Evolutionary conservation across 2,329 filamentous ascomycete genomes (phyloP).

Genomic region (Curvularia verruculosa): DNA sequence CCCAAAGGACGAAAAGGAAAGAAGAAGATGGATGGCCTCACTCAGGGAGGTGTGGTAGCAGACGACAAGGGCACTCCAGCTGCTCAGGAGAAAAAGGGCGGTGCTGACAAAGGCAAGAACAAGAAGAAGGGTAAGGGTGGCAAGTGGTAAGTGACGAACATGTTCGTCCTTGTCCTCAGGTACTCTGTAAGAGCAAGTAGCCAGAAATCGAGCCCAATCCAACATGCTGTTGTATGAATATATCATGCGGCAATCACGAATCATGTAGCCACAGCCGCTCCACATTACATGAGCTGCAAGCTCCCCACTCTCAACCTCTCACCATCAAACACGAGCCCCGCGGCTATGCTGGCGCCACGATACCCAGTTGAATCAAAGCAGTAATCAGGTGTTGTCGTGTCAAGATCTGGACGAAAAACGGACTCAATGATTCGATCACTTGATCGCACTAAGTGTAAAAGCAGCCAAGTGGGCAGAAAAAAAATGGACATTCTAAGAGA

Average conservation of each 20-base stretch:
- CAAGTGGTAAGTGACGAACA: conserved; percentile 29
- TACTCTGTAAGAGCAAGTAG: not conserved
- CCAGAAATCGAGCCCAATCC: not conserved
- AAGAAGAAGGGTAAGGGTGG: conserved; percentile 48
- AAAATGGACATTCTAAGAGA: conserved; percentile 7
- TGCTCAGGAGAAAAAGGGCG: conserved; percentile 41
- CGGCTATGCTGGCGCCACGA: not conserved
- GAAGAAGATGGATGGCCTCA: conserved; percentile 72
- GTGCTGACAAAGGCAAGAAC: conserved; percentile 42
- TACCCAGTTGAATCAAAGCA: not conserved
- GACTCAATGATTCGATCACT: not conserved
- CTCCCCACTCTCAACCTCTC: conserved; percentile 7
- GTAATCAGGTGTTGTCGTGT: not conserved
- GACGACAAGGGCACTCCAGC: conserved; percentile 61
- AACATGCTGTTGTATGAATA: not conserved
- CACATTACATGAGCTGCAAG: conserved; percentile 9
- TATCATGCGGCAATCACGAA: conserved; percentile 4
- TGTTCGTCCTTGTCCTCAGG: not conserved
- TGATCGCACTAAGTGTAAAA: conserved; percentile 1
- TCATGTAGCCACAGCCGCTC: conserved; percentile 9
- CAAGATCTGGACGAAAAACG: conserved; percentile 3
- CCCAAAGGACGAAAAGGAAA: conserved; percentile 93
- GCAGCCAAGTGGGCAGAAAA: conserved; percentile 2
- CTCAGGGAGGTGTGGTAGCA: conserved; percentile 82
- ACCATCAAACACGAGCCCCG: not conserved